These are phyloP conservation scores for Triadica sebifera DNA, from an alignment of 345 rosid species.

Conservation along the genomic window DNA sequence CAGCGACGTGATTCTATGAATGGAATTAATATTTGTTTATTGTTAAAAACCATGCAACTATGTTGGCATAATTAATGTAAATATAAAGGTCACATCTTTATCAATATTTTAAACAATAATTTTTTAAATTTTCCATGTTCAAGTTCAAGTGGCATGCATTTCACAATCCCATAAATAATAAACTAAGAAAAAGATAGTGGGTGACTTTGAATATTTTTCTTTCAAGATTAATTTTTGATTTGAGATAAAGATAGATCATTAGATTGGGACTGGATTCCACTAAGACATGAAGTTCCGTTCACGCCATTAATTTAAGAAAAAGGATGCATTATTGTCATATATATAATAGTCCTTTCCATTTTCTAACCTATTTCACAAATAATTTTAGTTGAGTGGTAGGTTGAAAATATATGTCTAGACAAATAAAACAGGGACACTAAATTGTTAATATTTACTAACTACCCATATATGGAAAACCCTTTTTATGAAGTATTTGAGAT, in stretches of 20 bases:
- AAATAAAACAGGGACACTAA: too few species aligned
- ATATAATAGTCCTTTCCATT: too few species aligned
- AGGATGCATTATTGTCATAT: background rate
- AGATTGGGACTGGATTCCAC: background rate
- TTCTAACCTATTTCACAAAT: too few species aligned
- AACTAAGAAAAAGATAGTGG: background rate
- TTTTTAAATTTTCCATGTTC: too few species aligned
- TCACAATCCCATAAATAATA: background rate
- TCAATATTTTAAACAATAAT: background rate
- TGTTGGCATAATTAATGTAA: background rate
- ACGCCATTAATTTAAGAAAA: background rate
- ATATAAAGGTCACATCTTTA: background rate
- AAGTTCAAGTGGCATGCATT: background rate
- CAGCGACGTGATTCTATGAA: background rate
- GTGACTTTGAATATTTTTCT: constrained; percentile 6
- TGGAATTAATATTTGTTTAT: background rate
- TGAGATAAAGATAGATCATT: background rate
- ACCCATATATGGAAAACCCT: too few species aligned
- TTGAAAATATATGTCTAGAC: too few species aligned
- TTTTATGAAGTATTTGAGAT: too few species aligned
- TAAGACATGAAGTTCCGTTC: background rate
- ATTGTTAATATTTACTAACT: too few species aligned
- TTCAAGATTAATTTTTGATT: background rate
- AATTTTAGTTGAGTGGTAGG: too few species aligned
- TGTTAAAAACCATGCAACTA: background rate